Base-by-base conservation (phyloP, 225 moss, liverwort and hornwort species). In the Sphagnum contortum region DNA sequence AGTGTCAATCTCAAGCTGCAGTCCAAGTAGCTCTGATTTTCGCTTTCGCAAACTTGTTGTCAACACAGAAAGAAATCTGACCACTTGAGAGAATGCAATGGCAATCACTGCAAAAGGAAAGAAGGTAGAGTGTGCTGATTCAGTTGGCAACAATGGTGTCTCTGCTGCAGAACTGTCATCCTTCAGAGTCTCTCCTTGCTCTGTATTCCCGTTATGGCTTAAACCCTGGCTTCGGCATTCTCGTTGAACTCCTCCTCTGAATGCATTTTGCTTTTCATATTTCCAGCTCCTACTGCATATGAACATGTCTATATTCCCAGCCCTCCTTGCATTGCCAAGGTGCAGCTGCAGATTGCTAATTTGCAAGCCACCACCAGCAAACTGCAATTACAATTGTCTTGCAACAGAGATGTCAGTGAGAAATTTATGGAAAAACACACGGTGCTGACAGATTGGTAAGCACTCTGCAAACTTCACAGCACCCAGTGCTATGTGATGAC, bases 91-190 rank as follows among this genome's bases (percentile, higher is more conserved):
- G 29, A 81, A 60, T 10, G 65, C 66, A 45, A 81, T 44, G 44
- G 71, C 80, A 65, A 71, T 13, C 46, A 55, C 73, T 55, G 80
- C 68, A 13, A 72, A 66, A 13, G 70, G 78, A 57, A 85, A 50
- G 10, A 68, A 14, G 3, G 74, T 4, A 55, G 50, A 46, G 13
- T 65, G 4, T 52, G 68, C 4, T 49, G 63, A 49, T 67, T 55
- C 57, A 6, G 44, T 14, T 14, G 67, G 67, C 44, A 14, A 49
- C 46, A 67, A 5, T 49, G 67, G 57, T 10, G 48, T 46, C 60
- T 61, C 69, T 57, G 47, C 44, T 8, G 44, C 44, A 6, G 8
- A 9, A 53, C 50, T 50, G 44, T n/a, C 44, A 14, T 14, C 64
- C 13, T 12, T 9, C 14, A 50, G 45, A 52, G 29, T 29, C 64